Evolutionary conservation across 768 basidiomycete genomes (phyloP), one percentile per base, ranked within the genome.

Genomic region (Galerina sulciceps): DNA sequence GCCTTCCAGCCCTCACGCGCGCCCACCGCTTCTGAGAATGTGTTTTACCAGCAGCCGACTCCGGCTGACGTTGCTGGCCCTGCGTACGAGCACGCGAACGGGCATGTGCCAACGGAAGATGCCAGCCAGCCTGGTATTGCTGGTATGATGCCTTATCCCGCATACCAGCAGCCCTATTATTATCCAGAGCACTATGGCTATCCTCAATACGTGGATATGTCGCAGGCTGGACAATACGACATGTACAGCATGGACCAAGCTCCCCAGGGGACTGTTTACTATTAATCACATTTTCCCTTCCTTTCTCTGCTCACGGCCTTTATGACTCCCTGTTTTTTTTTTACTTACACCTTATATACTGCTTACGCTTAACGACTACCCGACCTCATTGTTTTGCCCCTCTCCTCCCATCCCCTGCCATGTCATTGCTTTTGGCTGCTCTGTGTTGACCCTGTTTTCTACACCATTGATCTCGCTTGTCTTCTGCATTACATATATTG

Each of bases 171-270:
- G 65, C 80, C 78, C 40, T 90, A 90, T 75, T 91, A 89, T 71
- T 89, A 87, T 71, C 86, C 87, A 20, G 87, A 88, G 50, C 79
- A 82, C 59, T 90, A 90, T 65, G 78, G 77, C 56, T 91, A 90
- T 70, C 76, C 82, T 58, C 82, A 78, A 42, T 90, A 89, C 75
- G 75, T 88, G 78, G 89, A 89, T 71, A 80, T 85, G 81, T 79
- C 86, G 43, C 87, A 86, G 63, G 72, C 77, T 61, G 81, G 83
- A 70, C 83, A 82, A 65, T 90, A 89, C 73, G 88, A 89, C 63
- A 79, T 83, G 81, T 89, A 89, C 73, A 76, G 81, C 55, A 70
- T 79, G 68, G 83, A 85, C 65, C 81, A 77, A 56, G 62, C 75
- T 47, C 76, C 76, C 45, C 77, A 83, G 70, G 80, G 81, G 62